phyloP scores from a whole-genome alignment of 1,139 yeast species.

The Barnettozyma hawaiiensis region DNA sequence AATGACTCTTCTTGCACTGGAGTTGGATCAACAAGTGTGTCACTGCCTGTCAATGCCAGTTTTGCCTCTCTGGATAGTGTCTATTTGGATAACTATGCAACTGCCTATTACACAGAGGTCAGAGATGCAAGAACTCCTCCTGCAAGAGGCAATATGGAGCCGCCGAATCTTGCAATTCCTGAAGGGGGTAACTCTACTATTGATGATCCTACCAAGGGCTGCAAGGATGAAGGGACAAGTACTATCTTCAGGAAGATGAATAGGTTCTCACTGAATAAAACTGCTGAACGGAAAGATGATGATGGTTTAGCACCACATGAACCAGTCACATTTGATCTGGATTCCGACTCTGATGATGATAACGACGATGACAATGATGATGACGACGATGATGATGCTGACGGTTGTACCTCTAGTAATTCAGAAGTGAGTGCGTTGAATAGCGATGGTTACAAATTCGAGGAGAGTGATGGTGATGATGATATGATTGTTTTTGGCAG shows the following conservation, averaged over 20 bases:
- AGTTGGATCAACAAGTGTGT: conserved; percentile 19
- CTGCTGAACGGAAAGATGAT: conserved; percentile 12
- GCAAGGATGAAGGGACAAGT: not conserved
- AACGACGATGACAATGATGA: conserved; percentile 10
- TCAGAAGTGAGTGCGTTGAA: not conserved
- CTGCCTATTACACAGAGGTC: conserved; percentile 16
- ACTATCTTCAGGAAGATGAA: conserved; percentile 15
- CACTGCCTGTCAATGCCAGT: conserved; percentile 61
- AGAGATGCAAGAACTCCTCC: conserved; percentile 17
- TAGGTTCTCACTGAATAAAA: conserved; percentile 18
- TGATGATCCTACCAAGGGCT: not conserved
- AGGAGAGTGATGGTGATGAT: conserved; percentile 4
- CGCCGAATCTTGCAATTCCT: conserved; percentile 4
- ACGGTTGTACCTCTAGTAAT: conserved; percentile 17
- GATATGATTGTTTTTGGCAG: conserved; percentile 7
- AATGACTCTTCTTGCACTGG: conserved; percentile 19
- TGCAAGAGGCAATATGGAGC: conserved; percentile 2
- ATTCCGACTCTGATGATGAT: not conserved
- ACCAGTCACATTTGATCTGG: conserved; percentile 11
- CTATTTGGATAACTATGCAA: conserved; percentile 48
- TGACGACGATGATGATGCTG: conserved; percentile 11
- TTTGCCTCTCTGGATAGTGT: conserved; percentile 74
- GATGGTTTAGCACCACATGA: conserved; percentile 21
- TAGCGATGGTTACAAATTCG: conserved; percentile 4
- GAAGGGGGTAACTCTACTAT: not conserved